Conservation (phyloP, 2,329 filamentous ascomycete species). For the Scytalidium lignicola region DNA sequence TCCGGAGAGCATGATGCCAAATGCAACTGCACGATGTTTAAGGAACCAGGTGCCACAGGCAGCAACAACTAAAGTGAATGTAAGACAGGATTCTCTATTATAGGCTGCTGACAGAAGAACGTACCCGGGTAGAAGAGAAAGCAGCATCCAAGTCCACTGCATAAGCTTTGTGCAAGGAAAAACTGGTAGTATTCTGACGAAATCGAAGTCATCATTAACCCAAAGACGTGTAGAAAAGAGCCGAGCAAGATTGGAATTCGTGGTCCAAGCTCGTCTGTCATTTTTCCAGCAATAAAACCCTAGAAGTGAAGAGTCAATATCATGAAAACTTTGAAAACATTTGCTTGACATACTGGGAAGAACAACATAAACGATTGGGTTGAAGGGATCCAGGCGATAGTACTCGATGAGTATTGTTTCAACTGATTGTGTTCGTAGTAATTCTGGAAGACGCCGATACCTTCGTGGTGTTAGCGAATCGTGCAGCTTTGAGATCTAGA, state of each 20-base stretch:
- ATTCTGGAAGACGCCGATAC: constrained; percentile 36
- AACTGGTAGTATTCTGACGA: constrained; percentile 32
- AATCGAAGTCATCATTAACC: constrained; percentile 31
- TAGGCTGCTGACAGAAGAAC: constrained; percentile 9
- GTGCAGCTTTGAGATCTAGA: constrained; percentile 4
- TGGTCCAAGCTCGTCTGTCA: constrained; percentile 19
- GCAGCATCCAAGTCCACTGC: constrained; percentile 30
- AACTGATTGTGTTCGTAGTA: constrained; percentile 34
- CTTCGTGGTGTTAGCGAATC: constrained; percentile 10
- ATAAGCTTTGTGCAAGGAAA: constrained; percentile 34
- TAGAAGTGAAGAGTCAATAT: background rate
- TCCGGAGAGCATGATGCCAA: constrained; percentile 40
- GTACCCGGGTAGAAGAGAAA: constrained; percentile 32
- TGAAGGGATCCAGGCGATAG: constrained; percentile 46
- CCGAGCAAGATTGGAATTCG: constrained; percentile 16
- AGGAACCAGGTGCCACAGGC: constrained; percentile 40
- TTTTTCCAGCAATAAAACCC: constrained; percentile 12
- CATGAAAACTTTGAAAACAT: no score
- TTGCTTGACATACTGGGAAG: constrained; percentile 23
- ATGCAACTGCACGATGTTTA: constrained; percentile 37
- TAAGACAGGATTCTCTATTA: constrained; percentile 33
- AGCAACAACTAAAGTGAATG: constrained; percentile 34
- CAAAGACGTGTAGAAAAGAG: constrained; percentile 26
- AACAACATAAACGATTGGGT: constrained; percentile 40
- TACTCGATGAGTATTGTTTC: constrained; percentile 28